Evolutionary conservation across 1,284 basidiomycete species (phyloP).

Genomic region (Ganoderma resinaceum): DNA sequence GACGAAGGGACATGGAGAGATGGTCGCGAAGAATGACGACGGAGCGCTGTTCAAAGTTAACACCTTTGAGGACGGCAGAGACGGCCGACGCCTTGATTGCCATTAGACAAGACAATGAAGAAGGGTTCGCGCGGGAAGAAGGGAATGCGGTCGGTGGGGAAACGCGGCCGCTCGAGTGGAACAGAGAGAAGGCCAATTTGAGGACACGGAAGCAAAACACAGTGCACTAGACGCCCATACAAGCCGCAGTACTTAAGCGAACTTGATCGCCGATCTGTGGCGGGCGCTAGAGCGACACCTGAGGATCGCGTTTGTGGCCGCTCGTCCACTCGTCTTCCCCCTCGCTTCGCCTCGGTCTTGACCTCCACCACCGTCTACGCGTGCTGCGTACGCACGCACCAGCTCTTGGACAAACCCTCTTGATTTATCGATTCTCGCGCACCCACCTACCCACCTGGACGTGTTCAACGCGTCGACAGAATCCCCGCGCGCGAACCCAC

Average conservation of each 20-base stretch:
- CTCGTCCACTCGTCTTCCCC: conserved; percentile 10
- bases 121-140: not conserved
- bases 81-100: conserved; percentile 22
- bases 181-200: too few relatives aligned
- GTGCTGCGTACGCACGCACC: not conserved
- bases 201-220: not conserved
- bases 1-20: conserved; percentile 81
- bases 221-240: conserved; percentile 17
- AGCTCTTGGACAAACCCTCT: not conserved
- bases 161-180: not conserved
- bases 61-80: conserved; percentile 66
- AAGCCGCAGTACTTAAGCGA: not conserved
- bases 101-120: not conserved
- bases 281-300: conserved; percentile 10
- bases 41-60: conserved; percentile 79
- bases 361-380: conserved; percentile 1
- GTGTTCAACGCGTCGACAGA: not conserved
- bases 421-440: conserved; percentile 4
- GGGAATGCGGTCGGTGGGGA: not conserved
- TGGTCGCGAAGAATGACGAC: conserved; percentile 64
- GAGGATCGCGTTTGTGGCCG: conserved; percentile 13
- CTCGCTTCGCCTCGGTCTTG: not conserved
- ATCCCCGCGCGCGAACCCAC: not conserved
- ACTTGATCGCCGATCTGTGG: conserved; percentile 8
- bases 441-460: not conserved